Evolutionary conservation across 768 basidiomycete genomes (phyloP), one percentile per base, ranked within the genome.

Genomic region (Multifurca ochricompacta): DNA sequence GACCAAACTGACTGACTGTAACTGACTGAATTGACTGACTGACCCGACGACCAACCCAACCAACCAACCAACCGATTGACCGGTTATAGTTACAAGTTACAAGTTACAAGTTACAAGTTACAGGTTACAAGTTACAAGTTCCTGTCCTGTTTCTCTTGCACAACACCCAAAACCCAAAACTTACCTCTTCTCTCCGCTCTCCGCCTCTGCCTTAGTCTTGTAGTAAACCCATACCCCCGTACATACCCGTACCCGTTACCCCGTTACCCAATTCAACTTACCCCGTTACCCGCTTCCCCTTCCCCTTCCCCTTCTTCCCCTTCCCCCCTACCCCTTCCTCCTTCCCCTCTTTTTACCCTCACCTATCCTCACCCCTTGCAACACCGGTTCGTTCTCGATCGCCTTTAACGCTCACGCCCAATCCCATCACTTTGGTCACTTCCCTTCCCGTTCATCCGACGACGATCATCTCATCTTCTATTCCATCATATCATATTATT

Each of bases 371-470:
- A 16, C 39, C 46, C 57, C 49, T 54, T 55, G 50, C 51, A 51
- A 57, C 58, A 48, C 44, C 35, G 23, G 39, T 50, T 44, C 44
- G 34, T 35, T 46, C 43, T 42, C 53, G 47, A 58, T 57, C 55
- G 39, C 18, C 35, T 40, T 51, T 41, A 45, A 50, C 51, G 51
- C 59, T 42, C 47, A 37, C 44, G 28, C 35, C 48, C 18, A 19
- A 31, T 50, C 30, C 54, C 45, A 32, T 43, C 41, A 45, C 54
- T 23, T 54, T 43, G 41, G 47, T 31, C 32, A n/a, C 19, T 14
- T 16, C 35, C 48, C 14, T 44, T 45, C 53, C 52, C 31, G 31
- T 37, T 36, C 44, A 11, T 46, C 30, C 46, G 32, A 48, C 40
- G 53, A 54, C 48, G 21, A 28, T 48, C 34, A 47, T 37, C 37